Conservation (phyloP, 371 early-diverging fungal species). For the Thermomucor indicae-seudaticae region DNA sequence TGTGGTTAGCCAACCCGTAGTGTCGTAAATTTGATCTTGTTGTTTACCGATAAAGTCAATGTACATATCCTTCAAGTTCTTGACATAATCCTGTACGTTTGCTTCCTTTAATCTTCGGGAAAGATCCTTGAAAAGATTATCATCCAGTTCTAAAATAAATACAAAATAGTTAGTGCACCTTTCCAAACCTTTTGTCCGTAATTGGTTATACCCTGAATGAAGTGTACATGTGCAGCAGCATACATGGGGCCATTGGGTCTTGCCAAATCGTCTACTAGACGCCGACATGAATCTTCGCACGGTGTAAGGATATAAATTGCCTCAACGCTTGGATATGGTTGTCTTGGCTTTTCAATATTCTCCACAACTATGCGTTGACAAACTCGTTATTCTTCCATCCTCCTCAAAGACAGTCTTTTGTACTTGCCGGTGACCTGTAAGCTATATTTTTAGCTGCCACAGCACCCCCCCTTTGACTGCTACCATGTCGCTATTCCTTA, state of each 20-base stretch:
- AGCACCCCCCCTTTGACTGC: background rate
- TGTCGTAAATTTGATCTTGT: constrained; percentile 3
- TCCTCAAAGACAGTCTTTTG: background rate
- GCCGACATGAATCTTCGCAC: constrained; percentile 66
- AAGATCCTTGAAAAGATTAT: constrained; percentile 59
- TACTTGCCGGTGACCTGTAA: background rate
- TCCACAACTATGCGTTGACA: constrained; percentile 41
- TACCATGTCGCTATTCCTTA: constrained; percentile 38
- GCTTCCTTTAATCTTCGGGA: constrained; percentile 51
- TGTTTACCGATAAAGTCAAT: constrained; percentile 61
- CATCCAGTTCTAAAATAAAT: constrained; percentile 35
- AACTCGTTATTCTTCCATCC: background rate
- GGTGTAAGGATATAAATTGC: constrained; percentile 92
- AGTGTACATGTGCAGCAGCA: constrained; percentile 76
- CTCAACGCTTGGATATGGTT: constrained; percentile 82
- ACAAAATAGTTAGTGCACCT: background rate
- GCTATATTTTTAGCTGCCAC: constrained; percentile 9
- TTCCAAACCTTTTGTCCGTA: background rate
- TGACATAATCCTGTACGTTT: constrained; percentile 54
- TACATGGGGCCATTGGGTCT: constrained; percentile 58
- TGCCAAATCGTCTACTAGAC: constrained; percentile 81
- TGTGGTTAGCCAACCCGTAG: background rate
- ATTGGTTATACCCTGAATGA: constrained; percentile 72
- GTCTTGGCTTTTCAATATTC: constrained; percentile 74
- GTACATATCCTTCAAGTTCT: constrained; percentile 72